These are phyloP conservation scores for Leccinum aurantiacum DNA, from an alignment of 768 basidiomycete species.

Conservation along the genomic window DNA sequence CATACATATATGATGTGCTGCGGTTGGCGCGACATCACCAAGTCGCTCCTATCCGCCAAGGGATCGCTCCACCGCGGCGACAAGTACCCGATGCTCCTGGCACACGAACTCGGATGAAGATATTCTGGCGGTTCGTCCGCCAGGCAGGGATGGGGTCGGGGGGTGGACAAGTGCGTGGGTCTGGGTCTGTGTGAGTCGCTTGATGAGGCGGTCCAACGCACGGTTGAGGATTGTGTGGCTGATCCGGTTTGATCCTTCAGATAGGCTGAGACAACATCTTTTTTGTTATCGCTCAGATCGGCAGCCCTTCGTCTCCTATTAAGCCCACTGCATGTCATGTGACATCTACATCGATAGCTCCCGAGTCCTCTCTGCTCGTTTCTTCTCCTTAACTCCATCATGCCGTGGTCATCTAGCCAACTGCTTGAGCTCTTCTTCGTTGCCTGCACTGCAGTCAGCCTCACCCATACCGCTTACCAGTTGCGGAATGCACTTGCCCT, in stretches of 20 bases:
- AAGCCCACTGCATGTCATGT: too few species aligned
- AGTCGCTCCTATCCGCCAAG: conserved; percentile 53
- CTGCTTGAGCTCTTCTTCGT: conserved; percentile 10
- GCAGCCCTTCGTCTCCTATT: too few species aligned
- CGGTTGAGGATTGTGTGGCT: conserved; percentile 53
- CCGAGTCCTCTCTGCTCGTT: not conserved
- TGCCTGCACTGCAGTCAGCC: not conserved
- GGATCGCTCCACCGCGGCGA: conserved; percentile 58
- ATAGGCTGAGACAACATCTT: too few species aligned
- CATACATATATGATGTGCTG: conserved; percentile 92
- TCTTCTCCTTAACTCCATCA: not conserved
- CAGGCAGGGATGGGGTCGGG: conserved; percentile 50
- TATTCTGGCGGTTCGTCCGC: conserved; percentile 81
- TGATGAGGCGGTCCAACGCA: conserved; percentile 53
- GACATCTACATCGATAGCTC: not conserved
- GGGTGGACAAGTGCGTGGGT: conserved; percentile 69
- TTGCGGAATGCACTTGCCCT: not conserved
- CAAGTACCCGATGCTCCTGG: conserved; percentile 81
- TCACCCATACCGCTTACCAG: not conserved
- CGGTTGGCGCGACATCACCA: conserved; percentile 94
- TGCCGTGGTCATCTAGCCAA: conserved; percentile 3
- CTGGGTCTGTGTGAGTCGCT: conserved; percentile 60
- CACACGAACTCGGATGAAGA: conserved; percentile 59
- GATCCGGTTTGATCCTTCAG: too few species aligned
- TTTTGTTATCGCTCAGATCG: too few species aligned